phyloP scores from a whole-genome alignment of 2,329 filamentous ascomycete species.

The Magnaporthiopsis incrustans region DNA sequence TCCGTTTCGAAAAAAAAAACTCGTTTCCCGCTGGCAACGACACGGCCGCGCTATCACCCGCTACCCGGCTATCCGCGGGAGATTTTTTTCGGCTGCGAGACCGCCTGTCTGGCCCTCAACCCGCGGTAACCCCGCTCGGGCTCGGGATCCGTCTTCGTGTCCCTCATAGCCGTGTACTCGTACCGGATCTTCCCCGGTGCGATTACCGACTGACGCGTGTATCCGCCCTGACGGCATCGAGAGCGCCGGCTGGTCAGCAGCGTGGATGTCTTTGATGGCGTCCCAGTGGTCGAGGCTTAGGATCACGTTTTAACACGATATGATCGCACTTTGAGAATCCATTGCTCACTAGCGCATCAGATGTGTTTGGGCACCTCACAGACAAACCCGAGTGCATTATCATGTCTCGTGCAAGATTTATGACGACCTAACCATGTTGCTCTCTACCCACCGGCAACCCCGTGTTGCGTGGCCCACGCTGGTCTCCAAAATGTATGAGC shows the following conservation, averaged over 20 bases:
- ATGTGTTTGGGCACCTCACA: no score
- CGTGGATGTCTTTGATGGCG: no score
- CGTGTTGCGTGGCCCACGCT: background rate
- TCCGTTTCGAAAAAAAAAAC: slow-evolving; percentile 13
- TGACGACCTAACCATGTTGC: background rate
- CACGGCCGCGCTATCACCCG: slow-evolving; percentile 27
- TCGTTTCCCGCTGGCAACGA: slow-evolving; percentile 17
- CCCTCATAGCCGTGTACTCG: slow-evolving; percentile 30
- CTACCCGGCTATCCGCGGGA: slow-evolving; percentile 29
- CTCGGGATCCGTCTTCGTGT: slow-evolving; percentile 28
- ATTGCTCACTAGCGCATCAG: no score
- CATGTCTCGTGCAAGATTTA: background rate
- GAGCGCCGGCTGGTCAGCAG: no score
- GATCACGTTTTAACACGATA: no score
- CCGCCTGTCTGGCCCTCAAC: slow-evolving; percentile 15
- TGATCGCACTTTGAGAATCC: no score
- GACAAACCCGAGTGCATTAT: background rate
- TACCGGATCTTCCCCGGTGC: slow-evolving; percentile 34
- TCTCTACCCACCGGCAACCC: background rate
- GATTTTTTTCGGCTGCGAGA: slow-evolving; percentile 26
- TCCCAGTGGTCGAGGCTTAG: no score
- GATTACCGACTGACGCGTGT: slow-evolving; percentile 32
- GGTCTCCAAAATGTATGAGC: background rate
- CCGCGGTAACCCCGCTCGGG: slow-evolving; percentile 15
- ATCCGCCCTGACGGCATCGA: background rate